Evolutionary conservation across 192 early-diverging fungal genomes (phyloP).

Genomic region (Umbelopsis ramanniana): DNA sequence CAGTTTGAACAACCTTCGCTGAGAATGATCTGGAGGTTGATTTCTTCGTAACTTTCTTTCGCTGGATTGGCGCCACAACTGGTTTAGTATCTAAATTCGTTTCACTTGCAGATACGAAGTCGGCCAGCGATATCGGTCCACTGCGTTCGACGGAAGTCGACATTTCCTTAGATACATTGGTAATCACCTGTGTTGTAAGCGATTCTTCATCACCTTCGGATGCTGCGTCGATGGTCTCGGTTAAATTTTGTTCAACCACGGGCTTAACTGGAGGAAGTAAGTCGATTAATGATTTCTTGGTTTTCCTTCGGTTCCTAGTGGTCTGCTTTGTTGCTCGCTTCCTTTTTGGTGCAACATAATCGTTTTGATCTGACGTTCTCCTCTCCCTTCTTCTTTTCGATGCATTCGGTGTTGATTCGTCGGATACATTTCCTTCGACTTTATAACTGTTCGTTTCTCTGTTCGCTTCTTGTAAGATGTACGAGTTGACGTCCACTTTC

Average conservation of each 20-base stretch:
- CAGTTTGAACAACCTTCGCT: not conserved
- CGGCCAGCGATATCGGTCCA: slow-evolving; percentile 14
- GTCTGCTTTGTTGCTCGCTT: slow-evolving; percentile 2
- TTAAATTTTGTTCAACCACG: not conserved
- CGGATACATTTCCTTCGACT: not conserved
- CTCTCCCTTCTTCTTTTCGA: not conserved
- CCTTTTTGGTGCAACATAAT: not conserved
- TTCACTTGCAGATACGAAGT: slow-evolving; percentile 1
- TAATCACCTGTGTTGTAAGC: too few relatives aligned
- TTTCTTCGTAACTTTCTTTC: slow-evolving; percentile 4
- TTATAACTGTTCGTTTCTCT: too few relatives aligned
- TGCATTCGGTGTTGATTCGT: not conserved
- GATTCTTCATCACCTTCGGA: not conserved
- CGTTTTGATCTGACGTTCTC: not conserved
- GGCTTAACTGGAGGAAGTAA: not conserved
- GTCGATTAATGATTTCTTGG: not conserved
- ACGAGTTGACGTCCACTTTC: not conserved
- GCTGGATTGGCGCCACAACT: not conserved
- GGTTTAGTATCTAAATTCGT: not conserved
- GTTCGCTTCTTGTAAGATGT: not conserved
- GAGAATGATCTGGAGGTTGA: not conserved
- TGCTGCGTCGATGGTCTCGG: not conserved
- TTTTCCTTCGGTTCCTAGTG: not conserved
- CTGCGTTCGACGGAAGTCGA: not conserved
- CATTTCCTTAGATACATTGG: not conserved